Conservation (phyloP, 202 grass and related monocot genomes). For the Elaeis oleifera region DNA sequence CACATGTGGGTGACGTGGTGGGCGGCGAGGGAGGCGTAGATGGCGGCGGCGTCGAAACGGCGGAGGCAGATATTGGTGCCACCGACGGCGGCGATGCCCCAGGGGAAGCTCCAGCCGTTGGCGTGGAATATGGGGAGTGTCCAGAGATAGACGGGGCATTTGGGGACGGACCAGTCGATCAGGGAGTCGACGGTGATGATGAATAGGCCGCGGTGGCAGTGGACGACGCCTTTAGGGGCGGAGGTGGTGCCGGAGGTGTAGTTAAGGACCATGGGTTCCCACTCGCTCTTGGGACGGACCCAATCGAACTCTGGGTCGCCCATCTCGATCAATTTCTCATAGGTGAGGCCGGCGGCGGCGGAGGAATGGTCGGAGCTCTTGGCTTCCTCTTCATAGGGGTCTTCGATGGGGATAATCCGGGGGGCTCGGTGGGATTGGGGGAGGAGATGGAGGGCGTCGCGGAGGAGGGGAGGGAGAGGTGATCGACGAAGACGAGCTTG, state of each 20-base stretch:
- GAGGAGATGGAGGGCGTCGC: constrained; percentile 35
- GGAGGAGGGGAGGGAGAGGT: constrained; percentile 26
- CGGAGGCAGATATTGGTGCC: constrained; percentile 80
- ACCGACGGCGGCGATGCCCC: constrained; percentile 67
- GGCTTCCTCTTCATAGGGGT: constrained; percentile 36
- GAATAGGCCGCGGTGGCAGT: constrained; percentile 75
- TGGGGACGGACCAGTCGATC: constrained; percentile 48
- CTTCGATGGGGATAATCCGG: constrained; percentile 51
- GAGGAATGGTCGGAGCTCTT: neutral
- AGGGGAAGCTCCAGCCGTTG: constrained; percentile 85
- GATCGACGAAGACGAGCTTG: constrained; percentile 65
- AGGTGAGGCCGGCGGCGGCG: constrained; percentile 25
- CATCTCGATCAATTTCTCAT: constrained; percentile 44
- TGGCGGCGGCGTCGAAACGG: constrained; percentile 45
- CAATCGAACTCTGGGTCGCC: constrained; percentile 66
- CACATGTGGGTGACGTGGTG: constrained; percentile 59
- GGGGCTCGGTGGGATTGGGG: constrained; percentile 25
- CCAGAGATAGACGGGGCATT: constrained; percentile 61
- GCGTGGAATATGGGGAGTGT: constrained; percentile 92
- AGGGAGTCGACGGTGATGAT: constrained; percentile 47
- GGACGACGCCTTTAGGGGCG: constrained; percentile 76
- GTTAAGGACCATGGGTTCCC: constrained; percentile 86
- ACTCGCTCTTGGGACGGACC: constrained; percentile 38
- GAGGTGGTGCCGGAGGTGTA: constrained; percentile 97
- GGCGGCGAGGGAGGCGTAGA: constrained; percentile 45